A percentile compares a stretch with the other conserved stretches of the same genome.
These are phyloP conservation scores for Rhynchospora pubera DNA, from an alignment of 176 grass and related monocot genomes.

Conservation along the genomic window DNA sequence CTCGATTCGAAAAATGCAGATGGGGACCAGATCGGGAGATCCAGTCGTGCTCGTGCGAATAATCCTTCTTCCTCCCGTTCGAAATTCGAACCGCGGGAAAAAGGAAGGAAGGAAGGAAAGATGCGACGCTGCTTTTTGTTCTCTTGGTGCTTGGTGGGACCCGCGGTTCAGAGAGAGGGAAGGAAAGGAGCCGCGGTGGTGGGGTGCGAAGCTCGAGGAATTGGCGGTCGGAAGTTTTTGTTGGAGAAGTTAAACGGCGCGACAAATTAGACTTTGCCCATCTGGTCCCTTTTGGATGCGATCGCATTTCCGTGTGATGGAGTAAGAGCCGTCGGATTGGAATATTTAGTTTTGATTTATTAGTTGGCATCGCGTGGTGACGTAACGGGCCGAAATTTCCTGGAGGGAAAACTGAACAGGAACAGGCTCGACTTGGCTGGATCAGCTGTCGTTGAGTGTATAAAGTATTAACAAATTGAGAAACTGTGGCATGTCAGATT, in stretches of 20 bases:
- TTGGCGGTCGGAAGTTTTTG: not conserved
- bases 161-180: slow-evolving; percentile 1
- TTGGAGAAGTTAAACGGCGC: slow-evolving; percentile 11
- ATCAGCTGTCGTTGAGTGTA: not conserved
- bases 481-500: not conserved
- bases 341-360: not conserved
- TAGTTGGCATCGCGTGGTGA: not conserved
- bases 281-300: not conserved
- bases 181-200: not conserved
- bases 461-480: not conserved
- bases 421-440: not conserved
- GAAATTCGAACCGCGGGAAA: slow-evolving; percentile 14
- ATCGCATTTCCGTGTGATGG: not conserved
- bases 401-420: not conserved
- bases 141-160: not conserved
- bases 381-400: not conserved
- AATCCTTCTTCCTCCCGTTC: not conserved
- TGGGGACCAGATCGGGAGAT: not conserved
- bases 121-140: not conserved
- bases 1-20: not conserved
- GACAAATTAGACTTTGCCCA: not conserved
- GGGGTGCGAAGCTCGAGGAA: not conserved
- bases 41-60: no score
- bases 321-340: not conserved
- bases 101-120: not conserved